Percentiles rank a stretch among this genome's conserved stretches.
Conservation (phyloP, 2,329 filamentous ascomycete species). For the Aspergillus tamarii region DNA sequence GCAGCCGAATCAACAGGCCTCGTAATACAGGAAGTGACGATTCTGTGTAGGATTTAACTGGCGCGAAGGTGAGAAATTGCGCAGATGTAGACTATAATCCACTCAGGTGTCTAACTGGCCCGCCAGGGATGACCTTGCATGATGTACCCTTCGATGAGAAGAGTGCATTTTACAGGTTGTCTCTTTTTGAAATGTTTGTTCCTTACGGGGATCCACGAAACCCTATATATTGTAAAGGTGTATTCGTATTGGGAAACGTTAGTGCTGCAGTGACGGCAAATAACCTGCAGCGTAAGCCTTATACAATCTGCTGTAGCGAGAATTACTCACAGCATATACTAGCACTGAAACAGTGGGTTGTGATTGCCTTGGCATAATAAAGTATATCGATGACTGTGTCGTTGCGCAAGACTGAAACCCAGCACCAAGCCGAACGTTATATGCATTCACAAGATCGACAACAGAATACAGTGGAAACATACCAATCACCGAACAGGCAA, state of each 20-base stretch:
- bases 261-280: conserved; percentile 45
- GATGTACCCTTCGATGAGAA: conserved; percentile 44
- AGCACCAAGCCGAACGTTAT: conserved; percentile 44
- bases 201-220: too few relatives aligned
- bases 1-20: too few relatives aligned
- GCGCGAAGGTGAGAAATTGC: conserved; percentile 36
- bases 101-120: too few relatives aligned
- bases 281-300: conserved; percentile 32
- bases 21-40: conserved; percentile 39
- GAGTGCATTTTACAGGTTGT: conserved; percentile 47
- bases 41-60: conserved; percentile 50
- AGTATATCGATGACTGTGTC: conserved; percentile 47
- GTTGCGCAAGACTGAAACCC: conserved; percentile 36
- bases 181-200: conserved; percentile 45
- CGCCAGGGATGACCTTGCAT: conserved; percentile 39
- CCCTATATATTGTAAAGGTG: too few relatives aligned
- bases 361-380: conserved; percentile 44
- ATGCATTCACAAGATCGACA: conserved; percentile 46
- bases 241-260: too few relatives aligned
- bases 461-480: conserved; percentile 42
- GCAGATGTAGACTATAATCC: too few relatives aligned
- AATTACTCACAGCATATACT: background rate
- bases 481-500: conserved; percentile 34
- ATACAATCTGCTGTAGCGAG: background rate
- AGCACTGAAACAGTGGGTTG: conserved; percentile 34